These are phyloP conservation scores for Exophiala sideris DNA, from an alignment of 2,329 filamentous ascomycete genomes.

Conservation along the genomic window DNA sequence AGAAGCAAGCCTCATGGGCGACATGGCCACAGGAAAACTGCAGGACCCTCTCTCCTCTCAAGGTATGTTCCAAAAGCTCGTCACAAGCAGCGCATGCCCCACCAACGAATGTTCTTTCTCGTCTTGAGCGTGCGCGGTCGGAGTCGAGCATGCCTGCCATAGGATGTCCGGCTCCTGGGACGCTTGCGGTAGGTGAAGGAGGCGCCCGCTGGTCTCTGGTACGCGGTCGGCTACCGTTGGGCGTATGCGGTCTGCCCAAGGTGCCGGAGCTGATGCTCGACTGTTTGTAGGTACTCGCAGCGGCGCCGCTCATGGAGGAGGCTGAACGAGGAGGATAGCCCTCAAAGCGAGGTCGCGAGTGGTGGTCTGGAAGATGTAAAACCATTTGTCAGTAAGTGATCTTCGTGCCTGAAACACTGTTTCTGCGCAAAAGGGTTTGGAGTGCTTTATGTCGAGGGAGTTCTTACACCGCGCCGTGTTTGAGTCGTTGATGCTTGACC, in stretches of 20 bases:
- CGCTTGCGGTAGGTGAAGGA: conserved; percentile 20
- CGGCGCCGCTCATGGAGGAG: conserved; percentile 15
- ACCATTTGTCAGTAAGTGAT: conserved; percentile 22
- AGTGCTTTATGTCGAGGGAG: conserved; percentile 6
- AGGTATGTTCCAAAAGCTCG: conserved; percentile 90
- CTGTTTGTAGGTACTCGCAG: conserved; percentile 18
- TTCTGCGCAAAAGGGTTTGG: background rate
- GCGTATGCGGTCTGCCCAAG: conserved; percentile 19
- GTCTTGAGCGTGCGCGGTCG: conserved; percentile 73
- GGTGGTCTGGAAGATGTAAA: conserved; percentile 22
- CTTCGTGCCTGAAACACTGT: conserved; percentile 2
- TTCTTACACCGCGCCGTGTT: conserved; percentile 23
- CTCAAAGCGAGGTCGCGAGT: conserved; percentile 21
- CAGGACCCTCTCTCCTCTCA: conserved; percentile 87
- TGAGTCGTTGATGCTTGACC: conserved; percentile 13
- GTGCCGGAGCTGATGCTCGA: conserved; percentile 26
- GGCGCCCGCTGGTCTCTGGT: conserved; percentile 20
- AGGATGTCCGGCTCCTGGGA: conserved; percentile 24
- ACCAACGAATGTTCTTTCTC: conserved; percentile 92
- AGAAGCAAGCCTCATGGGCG: conserved; percentile 96
- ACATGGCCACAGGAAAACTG: conserved; percentile 98
- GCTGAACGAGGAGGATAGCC: conserved; percentile 19
- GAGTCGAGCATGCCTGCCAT: conserved; percentile 68
- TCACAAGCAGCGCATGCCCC: conserved; percentile 95
- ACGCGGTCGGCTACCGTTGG: conserved; percentile 18